Conservation (phyloP, 805 yeast genomes). For the Candida yuanshanica region DNA sequence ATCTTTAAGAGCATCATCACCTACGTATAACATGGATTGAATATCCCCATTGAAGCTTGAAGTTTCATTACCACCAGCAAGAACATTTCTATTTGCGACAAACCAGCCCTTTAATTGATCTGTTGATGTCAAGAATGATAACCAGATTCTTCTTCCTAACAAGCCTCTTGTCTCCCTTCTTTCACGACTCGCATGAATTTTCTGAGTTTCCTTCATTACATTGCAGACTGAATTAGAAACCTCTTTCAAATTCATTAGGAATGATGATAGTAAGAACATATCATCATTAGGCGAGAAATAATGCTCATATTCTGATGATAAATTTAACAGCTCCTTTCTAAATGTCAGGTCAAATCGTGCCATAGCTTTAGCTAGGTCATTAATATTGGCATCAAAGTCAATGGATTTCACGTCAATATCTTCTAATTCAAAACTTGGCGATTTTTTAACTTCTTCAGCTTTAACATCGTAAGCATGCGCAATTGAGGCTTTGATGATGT, state of each 20-base stretch:
- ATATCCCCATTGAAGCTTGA: constrained; percentile 29
- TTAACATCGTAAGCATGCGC: constrained; percentile 38
- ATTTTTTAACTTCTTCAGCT: neutral
- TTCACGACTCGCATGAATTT: constrained; percentile 26
- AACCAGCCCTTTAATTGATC: constrained; percentile 33
- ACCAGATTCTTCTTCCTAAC: constrained; percentile 38
- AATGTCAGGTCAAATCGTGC: constrained; percentile 29
- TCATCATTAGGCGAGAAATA: constrained; percentile 42
- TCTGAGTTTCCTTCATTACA: constrained; percentile 27
- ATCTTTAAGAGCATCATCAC: neutral
- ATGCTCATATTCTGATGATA: constrained; percentile 23
- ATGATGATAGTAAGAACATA: constrained; percentile 43
- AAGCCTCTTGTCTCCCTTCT: constrained; percentile 29
- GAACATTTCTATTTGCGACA: constrained; percentile 17
- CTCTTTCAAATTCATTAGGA: constrained; percentile 41
- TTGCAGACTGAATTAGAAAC: constrained; percentile 27
- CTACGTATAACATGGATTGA: constrained; percentile 6
- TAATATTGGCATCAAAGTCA: constrained; percentile 23
- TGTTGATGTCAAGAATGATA: constrained; percentile 31
- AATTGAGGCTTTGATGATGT: constrained; percentile 27
- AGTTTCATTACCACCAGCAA: constrained; percentile 26
- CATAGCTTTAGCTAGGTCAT: constrained; percentile 26
- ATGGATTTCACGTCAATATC: constrained; percentile 17
- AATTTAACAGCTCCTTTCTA: constrained; percentile 28
- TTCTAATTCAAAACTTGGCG: constrained; percentile 10